Base-by-base conservation (phyloP, 371 early-diverging fungal genomes). In the Haplosporangium sp. region DNA sequence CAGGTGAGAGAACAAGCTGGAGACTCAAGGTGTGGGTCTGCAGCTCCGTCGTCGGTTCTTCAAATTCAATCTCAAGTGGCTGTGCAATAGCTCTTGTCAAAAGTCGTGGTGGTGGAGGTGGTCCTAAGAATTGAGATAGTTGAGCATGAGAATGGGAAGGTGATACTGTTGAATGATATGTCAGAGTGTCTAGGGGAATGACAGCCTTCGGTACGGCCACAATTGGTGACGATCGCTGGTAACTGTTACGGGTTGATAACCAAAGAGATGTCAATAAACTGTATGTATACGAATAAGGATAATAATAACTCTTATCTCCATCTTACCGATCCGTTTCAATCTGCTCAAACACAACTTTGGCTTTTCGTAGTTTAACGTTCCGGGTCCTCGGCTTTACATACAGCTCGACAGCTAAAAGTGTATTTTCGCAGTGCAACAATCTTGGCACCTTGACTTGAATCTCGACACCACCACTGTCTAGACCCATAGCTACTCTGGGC, bases 401-500 rank as follows among this genome's bases (percentile, higher is more conserved):
- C 11, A 81, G 61, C 58, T 81, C 81, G 6, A 81, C 75, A 0
- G 81, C 81, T 48, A 81, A 27, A 27, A 81, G 69, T 4, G 74
- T 74, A 39, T 74, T 81, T 52, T 81, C 81, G 48, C 81, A 81
- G 37, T 81, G 81, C 39, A 81, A 27, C 45, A 74, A 39, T 19
- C 75, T 52, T 0, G 81, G 81, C n/a, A 81, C 69, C 39, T 74
- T 81, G 75, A 71, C 66, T 60, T 74, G 81, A 20, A 81, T 81
- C 55, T 81, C 81, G 0, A 81, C 81, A 4, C 81, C 81, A 13
- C 81, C 81, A 56, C 81, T 75, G 62, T 81, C 82, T 55, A 81
- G 17, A 0, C 82, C 82, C 59, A 65, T 44, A 37, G 67, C 72
- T 13, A 75, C 2, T 45, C 82, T 63, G 17, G 82, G 82, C 15